Evolutionary conservation across 768 basidiomycete genomes (phyloP), one percentile per base, ranked within the genome.

Genomic region (Podaxis rugospora): DNA sequence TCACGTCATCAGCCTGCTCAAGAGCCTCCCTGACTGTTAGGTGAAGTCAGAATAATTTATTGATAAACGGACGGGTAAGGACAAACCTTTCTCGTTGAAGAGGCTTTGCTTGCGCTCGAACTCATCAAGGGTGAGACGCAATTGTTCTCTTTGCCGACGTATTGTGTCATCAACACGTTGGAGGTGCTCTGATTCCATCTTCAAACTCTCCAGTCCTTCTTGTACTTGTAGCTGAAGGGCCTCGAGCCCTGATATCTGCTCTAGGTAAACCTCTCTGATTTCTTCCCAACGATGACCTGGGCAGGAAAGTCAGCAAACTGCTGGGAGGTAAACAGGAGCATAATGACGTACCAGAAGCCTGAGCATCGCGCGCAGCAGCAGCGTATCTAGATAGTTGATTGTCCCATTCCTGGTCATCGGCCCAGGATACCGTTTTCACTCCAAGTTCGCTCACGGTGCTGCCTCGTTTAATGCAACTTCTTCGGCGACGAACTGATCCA

Each of bases 351-450:
- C 76, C 76, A 66, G 75, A 76, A 36, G 69, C 72, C 60, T 76
- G 73, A 21, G 74, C 76, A 59, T 76, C 75, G 39, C 70, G 74
- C 28, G 76, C 76, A 23, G 74, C 76, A 32, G 73, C 69, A 10
- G 74, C 69, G 66, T 76, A 80, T 61, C 82, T 82, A 37, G 78
- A 76, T 60, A 87, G 76, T 64, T 86, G 84, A 6, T 78, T 78
- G 27, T 79, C 76, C 74, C 85, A 79, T 56, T 86, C 86, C 11
- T 78, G 80, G 61, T 86, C 81, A 72, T 88, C 89, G 25, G 89
- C 88, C 88, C 88, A 90, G 39, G 88, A 87, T 6, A 90, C 88
- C 4, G 83, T 81, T 73, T 90, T 90, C 16, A 78, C 71, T 36
- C 59, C 59, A 28, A 83, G 75, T 62, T 86, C 83, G 44, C 80